These are phyloP conservation scores for Rhazya stricta DNA, from an alignment of 257 asterid genomes.

Conservation along the genomic window DNA sequence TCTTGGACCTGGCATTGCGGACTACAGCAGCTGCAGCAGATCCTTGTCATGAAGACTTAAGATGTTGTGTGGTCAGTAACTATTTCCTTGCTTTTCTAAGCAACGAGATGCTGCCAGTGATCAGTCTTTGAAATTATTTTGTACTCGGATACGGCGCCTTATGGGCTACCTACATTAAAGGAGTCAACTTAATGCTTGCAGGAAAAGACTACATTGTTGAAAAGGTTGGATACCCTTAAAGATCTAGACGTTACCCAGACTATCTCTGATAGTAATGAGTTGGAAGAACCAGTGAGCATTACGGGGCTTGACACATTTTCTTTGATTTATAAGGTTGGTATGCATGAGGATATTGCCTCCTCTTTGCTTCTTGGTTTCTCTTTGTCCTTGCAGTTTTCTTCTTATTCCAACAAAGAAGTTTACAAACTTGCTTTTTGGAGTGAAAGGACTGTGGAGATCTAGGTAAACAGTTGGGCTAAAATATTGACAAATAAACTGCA, in stretches of 20 bases:
- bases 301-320: conserved; percentile 97
- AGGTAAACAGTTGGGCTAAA: background rate
- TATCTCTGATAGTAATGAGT: conserved; percentile 47
- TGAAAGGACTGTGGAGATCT: background rate
- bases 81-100: conserved; percentile 15
- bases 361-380: conserved; percentile 16
- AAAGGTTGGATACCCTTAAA: conserved; percentile 77
- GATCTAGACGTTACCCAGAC: conserved; percentile 66
- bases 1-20: conserved; percentile 95
- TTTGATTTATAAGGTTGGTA: conserved; percentile 77
- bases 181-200: conserved; percentile 27
- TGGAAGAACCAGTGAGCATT: conserved; percentile 83
- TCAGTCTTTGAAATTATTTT: background rate
- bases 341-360: conserved; percentile 7
- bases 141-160: background rate
- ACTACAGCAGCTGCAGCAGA: conserved; percentile 95
- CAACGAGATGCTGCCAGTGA: background rate
- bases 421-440: background rate
- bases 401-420: background rate
- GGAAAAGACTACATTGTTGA: conserved; percentile 84
- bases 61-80: conserved; percentile 86
- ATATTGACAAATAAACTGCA: background rate
- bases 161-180: conserved; percentile 7
- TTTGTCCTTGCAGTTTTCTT: conserved; percentile 3
- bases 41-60: conserved; percentile 90